Conservation (phyloP, 805 yeast genomes). For the Schwanniomyces vanrijiae region DNA sequence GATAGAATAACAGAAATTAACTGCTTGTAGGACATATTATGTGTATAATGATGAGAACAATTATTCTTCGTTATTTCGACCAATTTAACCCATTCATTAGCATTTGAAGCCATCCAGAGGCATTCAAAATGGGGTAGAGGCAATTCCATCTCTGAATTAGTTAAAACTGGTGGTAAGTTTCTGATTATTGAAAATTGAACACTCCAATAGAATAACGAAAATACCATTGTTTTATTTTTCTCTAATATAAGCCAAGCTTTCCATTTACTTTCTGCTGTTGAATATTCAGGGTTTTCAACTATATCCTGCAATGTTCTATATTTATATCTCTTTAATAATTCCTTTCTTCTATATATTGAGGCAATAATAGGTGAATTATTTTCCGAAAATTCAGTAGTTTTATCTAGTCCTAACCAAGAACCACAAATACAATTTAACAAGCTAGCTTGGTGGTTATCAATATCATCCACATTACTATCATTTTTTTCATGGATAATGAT, state of each 20-base stretch:
- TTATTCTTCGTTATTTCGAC: background rate
- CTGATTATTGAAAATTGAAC: background rate
- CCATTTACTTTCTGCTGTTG: background rate
- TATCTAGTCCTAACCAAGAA: conserved; percentile 2
- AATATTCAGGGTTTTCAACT: background rate
- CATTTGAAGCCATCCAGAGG: background rate
- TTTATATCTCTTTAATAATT: background rate
- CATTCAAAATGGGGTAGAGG: conserved; percentile 1
- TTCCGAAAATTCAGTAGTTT: background rate
- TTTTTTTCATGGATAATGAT: background rate
- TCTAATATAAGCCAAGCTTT: background rate
- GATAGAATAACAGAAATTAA: background rate
- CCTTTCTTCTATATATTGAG: background rate
- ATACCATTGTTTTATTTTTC: background rate
- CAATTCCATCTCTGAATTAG: background rate
- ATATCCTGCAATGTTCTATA: background rate
- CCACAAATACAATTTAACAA: conserved; percentile 1
- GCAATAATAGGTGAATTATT: background rate
- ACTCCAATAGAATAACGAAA: background rate
- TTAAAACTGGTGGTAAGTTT: background rate
- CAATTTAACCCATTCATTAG: conserved; percentile 1
- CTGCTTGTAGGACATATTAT: conserved; percentile 1
- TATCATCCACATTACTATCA: background rate
- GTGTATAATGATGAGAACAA: background rate
- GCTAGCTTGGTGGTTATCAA: conserved; percentile 2